Evolutionary conservation across 306 rosid genomes (phyloP).

Genomic region (Rubus idaeus): DNA sequence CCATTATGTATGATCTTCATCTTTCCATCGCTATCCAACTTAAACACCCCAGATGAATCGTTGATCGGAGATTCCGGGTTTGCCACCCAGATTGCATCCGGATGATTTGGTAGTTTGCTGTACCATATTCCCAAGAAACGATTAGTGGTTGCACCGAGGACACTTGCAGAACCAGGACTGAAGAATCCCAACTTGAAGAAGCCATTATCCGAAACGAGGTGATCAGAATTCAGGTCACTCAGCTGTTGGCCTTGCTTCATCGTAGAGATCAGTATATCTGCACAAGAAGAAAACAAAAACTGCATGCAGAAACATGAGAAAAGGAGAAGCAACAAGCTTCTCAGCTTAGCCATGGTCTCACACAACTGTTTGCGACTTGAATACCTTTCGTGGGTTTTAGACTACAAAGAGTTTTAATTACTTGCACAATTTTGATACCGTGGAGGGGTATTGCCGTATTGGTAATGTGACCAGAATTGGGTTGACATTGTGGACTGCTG

Average conservation of each 20-base stretch:
- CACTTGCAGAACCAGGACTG: constrained; percentile 21
- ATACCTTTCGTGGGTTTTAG: background rate
- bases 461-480: background rate
- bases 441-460: background rate
- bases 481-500: background rate
- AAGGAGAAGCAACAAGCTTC: background rate
- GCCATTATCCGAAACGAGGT: constrained; percentile 18
- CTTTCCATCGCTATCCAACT: constrained; percentile 13
- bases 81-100: constrained; percentile 31
- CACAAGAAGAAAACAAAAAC: background rate
- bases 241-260: constrained; percentile 27
- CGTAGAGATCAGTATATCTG: background rate
- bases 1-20: constrained; percentile 20
- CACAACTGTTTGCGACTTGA: background rate
- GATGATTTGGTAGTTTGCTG: constrained; percentile 23
- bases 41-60: constrained; percentile 17
- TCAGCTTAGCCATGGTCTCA: constrained; percentile 7
- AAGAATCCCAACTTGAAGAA: constrained; percentile 25
- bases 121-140: constrained; percentile 30
- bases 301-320: constrained; percentile 3
- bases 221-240: background rate
- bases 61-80: constrained; percentile 15
- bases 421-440: background rate
- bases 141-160: background rate
- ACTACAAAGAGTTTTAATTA: background rate